Evolutionary conservation across 1,284 basidiomycete genomes (phyloP).

Genomic region (Rhodotorula sp.): DNA sequence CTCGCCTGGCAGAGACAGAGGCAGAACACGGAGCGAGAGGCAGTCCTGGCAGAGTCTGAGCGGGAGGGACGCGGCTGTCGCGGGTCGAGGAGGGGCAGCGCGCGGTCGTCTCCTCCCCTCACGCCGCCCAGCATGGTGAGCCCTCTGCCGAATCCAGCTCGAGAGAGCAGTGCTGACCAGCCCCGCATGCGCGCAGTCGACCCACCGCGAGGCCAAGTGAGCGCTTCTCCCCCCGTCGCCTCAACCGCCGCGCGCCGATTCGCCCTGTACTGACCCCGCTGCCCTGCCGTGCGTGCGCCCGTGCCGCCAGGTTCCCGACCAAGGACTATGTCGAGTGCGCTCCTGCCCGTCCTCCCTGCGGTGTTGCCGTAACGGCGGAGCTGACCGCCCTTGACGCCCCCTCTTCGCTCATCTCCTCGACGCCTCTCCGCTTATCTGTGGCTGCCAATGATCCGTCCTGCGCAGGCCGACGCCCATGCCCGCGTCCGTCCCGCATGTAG

Average conservation of each 20-base stretch:
- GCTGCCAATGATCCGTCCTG: too few relatives aligned
- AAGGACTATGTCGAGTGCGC: conserved; percentile 44
- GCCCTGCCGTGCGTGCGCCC: neutral
- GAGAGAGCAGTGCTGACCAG: neutral
- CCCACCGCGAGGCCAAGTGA: conserved; percentile 41
- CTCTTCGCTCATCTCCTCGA: neutral
- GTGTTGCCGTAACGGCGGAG: neutral
- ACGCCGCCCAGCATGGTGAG: conserved; percentile 4
- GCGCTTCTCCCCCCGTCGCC: neutral
- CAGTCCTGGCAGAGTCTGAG: neutral
- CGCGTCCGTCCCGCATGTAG: conserved; percentile 72
- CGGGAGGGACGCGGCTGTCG: too few relatives aligned
- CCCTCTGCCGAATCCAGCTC: too few relatives aligned
- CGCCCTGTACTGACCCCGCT: neutral
- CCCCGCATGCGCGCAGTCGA: conserved; percentile 11
- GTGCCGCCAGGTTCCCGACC: conserved; percentile 29
- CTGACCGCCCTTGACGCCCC: neutral
- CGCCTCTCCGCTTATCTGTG: too few relatives aligned
- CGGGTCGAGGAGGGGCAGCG: neutral
- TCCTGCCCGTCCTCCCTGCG: neutral
- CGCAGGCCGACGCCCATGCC: conserved; percentile 68
- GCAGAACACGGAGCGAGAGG: too few relatives aligned
- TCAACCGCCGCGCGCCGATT: neutral
- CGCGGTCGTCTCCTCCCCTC: neutral
- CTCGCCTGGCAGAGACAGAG: neutral